Conservation (phyloP, 345 rosid genomes). For the Luvunga scandens region DNA sequence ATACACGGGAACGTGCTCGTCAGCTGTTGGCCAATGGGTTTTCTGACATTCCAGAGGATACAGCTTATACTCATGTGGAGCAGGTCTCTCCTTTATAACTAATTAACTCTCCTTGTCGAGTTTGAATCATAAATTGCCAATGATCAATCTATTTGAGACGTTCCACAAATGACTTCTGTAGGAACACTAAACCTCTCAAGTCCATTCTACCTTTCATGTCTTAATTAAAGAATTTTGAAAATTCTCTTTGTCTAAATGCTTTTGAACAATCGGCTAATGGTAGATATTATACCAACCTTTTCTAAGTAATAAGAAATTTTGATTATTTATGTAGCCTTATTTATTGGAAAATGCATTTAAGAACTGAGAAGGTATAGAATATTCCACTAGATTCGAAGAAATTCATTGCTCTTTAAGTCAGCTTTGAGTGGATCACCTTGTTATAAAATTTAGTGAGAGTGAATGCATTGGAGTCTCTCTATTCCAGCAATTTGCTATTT, state of each 20-base stretch:
- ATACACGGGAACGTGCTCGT: slow-evolving; percentile 91
- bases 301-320: background rate
- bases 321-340: background rate
- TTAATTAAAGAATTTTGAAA: background rate
- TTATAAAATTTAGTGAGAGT: background rate
- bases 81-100: slow-evolving; percentile 43
- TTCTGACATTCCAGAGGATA: slow-evolving; percentile 85
- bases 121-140: background rate
- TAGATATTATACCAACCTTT: background rate
- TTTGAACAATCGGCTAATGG: background rate
- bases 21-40: slow-evolving; percentile 67
- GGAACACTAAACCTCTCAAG: background rate
- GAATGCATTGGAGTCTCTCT: background rate
- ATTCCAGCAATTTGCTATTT: background rate
- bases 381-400: background rate
- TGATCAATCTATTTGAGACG: background rate
- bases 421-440: background rate
- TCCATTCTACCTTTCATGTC: background rate
- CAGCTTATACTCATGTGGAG: slow-evolving; percentile 68
- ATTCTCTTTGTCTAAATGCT: background rate
- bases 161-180: background rate
- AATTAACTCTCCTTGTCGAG: background rate
- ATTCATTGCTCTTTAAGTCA: background rate
- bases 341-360: background rate
- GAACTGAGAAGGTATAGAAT: background rate